These are phyloP conservation scores for Xylaria sp. DNA, from an alignment of 2,329 filamentous ascomycete species.

Conservation along the genomic window DNA sequence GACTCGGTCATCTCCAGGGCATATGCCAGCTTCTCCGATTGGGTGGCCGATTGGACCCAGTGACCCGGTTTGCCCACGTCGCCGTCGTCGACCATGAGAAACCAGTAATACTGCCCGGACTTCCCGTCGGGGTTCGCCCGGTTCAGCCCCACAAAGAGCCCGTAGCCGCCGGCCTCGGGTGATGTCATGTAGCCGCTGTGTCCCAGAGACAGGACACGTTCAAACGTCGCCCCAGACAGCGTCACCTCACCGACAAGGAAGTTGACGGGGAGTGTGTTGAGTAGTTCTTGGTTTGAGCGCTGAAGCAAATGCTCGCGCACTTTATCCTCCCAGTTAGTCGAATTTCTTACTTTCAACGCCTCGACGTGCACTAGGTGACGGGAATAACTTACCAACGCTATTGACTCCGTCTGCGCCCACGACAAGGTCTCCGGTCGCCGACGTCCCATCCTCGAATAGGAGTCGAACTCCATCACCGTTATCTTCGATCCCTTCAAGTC, in stretches of 20 bases:
- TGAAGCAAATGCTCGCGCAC: conserved; percentile 29
- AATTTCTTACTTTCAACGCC: neutral
- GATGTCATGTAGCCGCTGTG: conserved; percentile 28
- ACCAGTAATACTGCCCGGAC: conserved; percentile 34
- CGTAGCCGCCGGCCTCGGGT: conserved; percentile 2
- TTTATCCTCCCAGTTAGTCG: conserved; percentile 2
- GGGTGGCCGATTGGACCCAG: conserved; percentile 66
- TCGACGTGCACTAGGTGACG: neutral
- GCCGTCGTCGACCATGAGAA: conserved; percentile 47
- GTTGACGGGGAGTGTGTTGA: conserved; percentile 22
- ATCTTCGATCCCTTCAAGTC: conserved; percentile 22
- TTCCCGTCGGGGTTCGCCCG: conserved; percentile 20
- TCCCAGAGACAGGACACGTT: conserved; percentile 32
- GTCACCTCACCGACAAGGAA: conserved; percentile 29
- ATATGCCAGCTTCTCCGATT: conserved; percentile 55
- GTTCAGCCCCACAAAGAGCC: conserved; percentile 30
- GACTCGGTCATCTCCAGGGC: conserved; percentile 11
- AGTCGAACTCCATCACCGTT: conserved; percentile 18
- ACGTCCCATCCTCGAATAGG: conserved; percentile 32
- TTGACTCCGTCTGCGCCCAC: conserved; percentile 35
- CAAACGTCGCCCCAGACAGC: conserved; percentile 28
- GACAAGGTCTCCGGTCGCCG: conserved; percentile 30
- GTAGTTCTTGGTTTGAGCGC: conserved; percentile 19
- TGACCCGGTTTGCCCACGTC: conserved; percentile 80
- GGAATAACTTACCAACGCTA: conserved; percentile 27